These are phyloP conservation scores for Vinca minor DNA, from an alignment of 257 asterid genomes.

Conservation along the genomic window DNA sequence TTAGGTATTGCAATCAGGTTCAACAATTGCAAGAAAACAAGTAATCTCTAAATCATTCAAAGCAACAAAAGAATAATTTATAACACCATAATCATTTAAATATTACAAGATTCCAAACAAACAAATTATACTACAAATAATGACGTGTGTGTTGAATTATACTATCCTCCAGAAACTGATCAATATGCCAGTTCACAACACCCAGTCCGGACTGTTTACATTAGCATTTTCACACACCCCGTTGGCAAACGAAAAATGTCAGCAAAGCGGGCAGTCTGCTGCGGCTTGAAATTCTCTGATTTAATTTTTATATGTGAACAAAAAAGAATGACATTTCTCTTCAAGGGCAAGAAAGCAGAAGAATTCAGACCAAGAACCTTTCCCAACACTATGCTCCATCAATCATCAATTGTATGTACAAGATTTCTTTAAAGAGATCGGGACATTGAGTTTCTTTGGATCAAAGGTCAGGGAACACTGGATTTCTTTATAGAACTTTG, in stretches of 20 bases:
- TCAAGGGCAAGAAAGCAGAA: slow-evolving; percentile 6
- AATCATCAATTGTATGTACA: slow-evolving; percentile 46
- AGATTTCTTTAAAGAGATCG: slow-evolving; percentile 48
- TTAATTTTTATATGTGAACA: no score
- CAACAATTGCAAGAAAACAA: neutral
- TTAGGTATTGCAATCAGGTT: no score
- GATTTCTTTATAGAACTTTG: slow-evolving; percentile 57
- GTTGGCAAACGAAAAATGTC: neutral
- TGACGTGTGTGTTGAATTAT: no score
- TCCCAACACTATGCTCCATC: neutral
- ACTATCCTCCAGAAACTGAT: no score
- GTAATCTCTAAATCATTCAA: neutral
- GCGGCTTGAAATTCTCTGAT: neutral
- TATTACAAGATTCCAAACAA: neutral
- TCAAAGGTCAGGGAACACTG: slow-evolving; percentile 46
- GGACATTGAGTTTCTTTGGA: slow-evolving; percentile 42
- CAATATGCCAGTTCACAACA: no score
- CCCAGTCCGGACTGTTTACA: slow-evolving; percentile 8
- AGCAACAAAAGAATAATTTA: neutral
- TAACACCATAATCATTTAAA: neutral
- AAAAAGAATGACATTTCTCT: slow-evolving; percentile 6
- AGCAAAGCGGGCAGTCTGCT: neutral
- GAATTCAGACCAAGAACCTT: slow-evolving; percentile 5
- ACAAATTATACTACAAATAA: no score
- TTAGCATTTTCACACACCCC: neutral